Conservation (phyloP, 1,284 basidiomycete genomes). For the Ceratobasidium sp. region DNA sequence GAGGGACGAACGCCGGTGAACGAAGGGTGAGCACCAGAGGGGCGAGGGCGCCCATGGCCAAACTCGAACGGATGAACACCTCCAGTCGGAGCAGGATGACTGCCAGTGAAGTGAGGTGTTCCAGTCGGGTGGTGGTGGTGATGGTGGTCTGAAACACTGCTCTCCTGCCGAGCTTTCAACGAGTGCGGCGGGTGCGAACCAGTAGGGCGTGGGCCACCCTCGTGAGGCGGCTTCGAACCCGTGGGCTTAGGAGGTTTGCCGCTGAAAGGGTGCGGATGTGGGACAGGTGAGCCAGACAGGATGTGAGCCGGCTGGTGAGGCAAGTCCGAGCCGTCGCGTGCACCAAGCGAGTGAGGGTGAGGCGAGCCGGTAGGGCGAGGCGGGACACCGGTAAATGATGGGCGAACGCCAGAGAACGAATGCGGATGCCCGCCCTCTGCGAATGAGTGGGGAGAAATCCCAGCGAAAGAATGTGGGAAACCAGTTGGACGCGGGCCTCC, state of each 20-base stretch:
- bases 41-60: background rate
- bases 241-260: constrained; percentile 4
- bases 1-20: constrained; percentile 8
- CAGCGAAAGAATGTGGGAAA: background rate
- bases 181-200: background rate
- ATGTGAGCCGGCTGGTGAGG: background rate
- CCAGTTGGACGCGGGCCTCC: background rate
- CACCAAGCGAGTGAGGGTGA: background rate
- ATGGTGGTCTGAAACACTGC: background rate
- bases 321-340: background rate
- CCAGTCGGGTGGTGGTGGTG: background rate
- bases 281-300: background rate
- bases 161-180: background rate
- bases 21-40: background rate
- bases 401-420: constrained; percentile 6
- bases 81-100: background rate
- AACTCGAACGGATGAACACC: background rate
- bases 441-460: constrained; percentile 7
- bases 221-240: background rate
- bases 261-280: constrained; percentile 1
- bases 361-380: background rate
- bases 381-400: constrained; percentile 1
- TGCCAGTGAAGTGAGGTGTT: background rate
- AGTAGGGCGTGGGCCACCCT: background rate
- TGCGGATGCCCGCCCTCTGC: background rate